Evolutionary conservation across 805 yeast genomes (phyloP).

Genomic region (Yamadazyma sp.): DNA sequence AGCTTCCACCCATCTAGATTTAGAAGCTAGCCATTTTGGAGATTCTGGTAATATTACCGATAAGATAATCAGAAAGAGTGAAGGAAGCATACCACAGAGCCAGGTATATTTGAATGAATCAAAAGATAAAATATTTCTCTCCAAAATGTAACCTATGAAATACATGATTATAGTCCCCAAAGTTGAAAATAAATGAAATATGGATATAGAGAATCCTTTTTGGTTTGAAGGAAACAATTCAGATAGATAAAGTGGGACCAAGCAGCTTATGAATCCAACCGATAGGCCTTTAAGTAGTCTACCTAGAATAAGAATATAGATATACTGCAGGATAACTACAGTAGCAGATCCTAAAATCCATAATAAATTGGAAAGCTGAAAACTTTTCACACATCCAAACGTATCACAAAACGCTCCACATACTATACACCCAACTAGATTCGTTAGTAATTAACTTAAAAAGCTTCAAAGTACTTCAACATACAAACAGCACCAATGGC

Average conservation of each 20-base stretch:
- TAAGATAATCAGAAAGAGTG: slow-evolving; percentile 16
- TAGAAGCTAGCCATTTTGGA: slow-evolving; percentile 28
- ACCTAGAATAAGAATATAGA: slow-evolving; percentile 24
- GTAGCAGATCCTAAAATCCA: slow-evolving; percentile 29
- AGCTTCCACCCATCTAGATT: slow-evolving; percentile 35
- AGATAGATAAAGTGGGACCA: slow-evolving; percentile 29
- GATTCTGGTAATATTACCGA: slow-evolving; percentile 27
- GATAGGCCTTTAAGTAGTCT: slow-evolving; percentile 29
- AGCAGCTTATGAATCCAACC: slow-evolving; percentile 28
- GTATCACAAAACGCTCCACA: slow-evolving; percentile 26
- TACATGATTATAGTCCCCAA: slow-evolving; percentile 19
- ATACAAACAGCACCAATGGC: slow-evolving; percentile 33
- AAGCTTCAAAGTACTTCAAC: slow-evolving; percentile 3
- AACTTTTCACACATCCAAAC: slow-evolving; percentile 24
- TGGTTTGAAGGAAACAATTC: slow-evolving; percentile 24
- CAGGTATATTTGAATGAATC: slow-evolving; percentile 18
- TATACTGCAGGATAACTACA: slow-evolving; percentile 22
- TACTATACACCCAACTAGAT: slow-evolving; percentile 24
- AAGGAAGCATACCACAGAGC: slow-evolving; percentile 20
- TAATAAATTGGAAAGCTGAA: slow-evolving; percentile 20
- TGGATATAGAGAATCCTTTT: slow-evolving; percentile 21
- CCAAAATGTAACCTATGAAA: slow-evolving; percentile 15
- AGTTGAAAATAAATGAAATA: slow-evolving; percentile 20
- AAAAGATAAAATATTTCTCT: slow-evolving; percentile 7
- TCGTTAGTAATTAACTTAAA: slow-evolving; percentile 3